Base-by-base conservation (phyloP, 164 flowering plant species). In the Magnolia sinica region DNA sequence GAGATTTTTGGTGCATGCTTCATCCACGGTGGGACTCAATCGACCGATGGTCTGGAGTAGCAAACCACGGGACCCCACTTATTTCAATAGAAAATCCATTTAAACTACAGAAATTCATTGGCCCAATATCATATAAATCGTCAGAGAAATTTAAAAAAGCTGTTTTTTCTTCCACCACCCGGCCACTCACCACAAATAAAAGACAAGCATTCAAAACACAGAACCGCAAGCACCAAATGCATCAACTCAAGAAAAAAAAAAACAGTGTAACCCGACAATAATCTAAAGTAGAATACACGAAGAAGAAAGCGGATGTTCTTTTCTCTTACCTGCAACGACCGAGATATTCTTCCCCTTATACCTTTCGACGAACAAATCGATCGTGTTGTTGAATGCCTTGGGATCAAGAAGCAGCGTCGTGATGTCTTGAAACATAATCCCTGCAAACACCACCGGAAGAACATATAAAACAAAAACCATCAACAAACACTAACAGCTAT, bases 381-480 rank as follows among this genome's bases (percentile, higher is more conserved):
- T 80, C 1, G 98, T 90, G 85, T 93, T 86, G 77, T 88, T 92
- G 85, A 95, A 95, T 0, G 91, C 95, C 73, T 88, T 88, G 0
- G 91, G 93, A 76, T 95, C 91, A 61, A 93, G 96, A 45, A 93
- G 81, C 75, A 93, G 82, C 70, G 98, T 93, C 4, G 98, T 93
- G 55, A 95, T 89, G 77, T 93, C 98, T 75, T 91, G 98, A 80
- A 95, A 95, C 97, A 92, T 89, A 64, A 95, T 95, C 82, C 98
- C 98, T 95, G 86, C 74, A 45, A 49, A 11, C 27, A 66, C 29
- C 29, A 13, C 27, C 8, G 27, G 19, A 59, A 59, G 1, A 64
- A 65, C 13, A 65, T 20, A 66, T 3, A 24, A 3, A 23, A 20
- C 68, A 66, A 22, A 66, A 66, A 20, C 68, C 37, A 66, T 9